Conservation (phyloP, 2,329 filamentous ascomycete species). For the Trichophyton equinum region DNA sequence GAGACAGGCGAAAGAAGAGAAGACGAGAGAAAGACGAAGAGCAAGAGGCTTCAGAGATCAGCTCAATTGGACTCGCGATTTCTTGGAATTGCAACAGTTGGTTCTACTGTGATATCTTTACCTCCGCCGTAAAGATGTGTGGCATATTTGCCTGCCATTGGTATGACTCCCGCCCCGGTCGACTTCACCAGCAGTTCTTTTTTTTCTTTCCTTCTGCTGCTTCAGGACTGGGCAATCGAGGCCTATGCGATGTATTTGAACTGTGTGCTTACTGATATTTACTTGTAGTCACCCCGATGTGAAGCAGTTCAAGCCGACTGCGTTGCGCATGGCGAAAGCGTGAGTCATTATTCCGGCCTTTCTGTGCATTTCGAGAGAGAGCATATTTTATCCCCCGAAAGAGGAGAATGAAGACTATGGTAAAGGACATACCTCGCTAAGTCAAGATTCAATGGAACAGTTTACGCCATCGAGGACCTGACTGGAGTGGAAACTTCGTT, state of each 20-base stretch:
- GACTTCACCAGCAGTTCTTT: neutral
- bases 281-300: conserved; percentile 67
- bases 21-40: neutral
- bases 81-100: neutral
- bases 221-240: neutral
- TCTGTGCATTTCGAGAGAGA: neutral
- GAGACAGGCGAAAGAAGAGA: neutral
- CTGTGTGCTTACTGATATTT: neutral
- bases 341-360: conserved; percentile 39
- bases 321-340: conserved; percentile 87
- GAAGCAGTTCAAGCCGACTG: conserved; percentile 89
- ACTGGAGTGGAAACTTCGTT: conserved; percentile 96
- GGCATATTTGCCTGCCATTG: conserved; percentile 92
- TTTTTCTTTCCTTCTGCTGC: neutral
- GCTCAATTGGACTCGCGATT: neutral
- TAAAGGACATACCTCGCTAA: neutral
- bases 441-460: conserved; percentile 35
- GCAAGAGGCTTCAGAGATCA: neutral
- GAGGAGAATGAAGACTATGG: neutral
- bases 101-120: neutral
- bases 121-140: conserved; percentile 56
- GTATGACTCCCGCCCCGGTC: conserved; percentile 36
- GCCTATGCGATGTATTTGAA: neutral
- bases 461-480: conserved; percentile 88
- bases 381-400: neutral